Evolutionary conservation across 2,329 filamentous ascomycete genomes (phyloP), one percentile per base, ranked within the genome.

Genomic region (Pseudogymnoascus sp.): DNA sequence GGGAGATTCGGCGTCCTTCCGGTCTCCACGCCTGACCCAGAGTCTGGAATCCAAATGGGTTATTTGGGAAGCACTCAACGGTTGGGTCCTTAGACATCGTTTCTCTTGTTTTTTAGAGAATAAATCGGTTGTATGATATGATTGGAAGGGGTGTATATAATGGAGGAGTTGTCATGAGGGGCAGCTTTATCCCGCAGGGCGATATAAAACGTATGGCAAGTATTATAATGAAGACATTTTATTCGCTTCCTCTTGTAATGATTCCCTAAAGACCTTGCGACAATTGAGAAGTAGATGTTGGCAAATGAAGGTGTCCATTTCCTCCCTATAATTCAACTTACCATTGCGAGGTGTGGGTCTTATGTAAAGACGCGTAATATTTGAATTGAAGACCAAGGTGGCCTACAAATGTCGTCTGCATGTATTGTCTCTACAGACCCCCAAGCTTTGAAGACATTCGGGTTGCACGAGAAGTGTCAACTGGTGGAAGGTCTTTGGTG

Each of bases 1-100:
- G 93, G 93, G 6, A 82, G 93, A 60, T 97, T 96, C 69, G 93
- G 93, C 1, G 89, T 97, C 12, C 77, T 97, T 61, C 93, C 92
- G 2, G 37, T 39, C 11, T 78, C 73, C 18, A 71, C 68, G 39
- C 64, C 65, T 70, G 70, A 39, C 71, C 75, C 6, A 75, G 77
- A 64, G 73, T 61, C 58, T 16, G 63, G 64, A 34, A 65, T 80
- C 14, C 77, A 80, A 1, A 77, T 88, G 67, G 85, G 84, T 60
- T 81, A 89, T 62, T 77, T 89, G 47, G 84, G 82, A 16, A 81
- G 78, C 58, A 81, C 80, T 22, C 88, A 91, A 72, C 81, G 89
- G 65, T 75, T 91, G 43, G 88, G 89, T 1, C 81, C 88, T 58
- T 91, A 74, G 82, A 50, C 47, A 20, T 12, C 16, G 28, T 7